These are phyloP conservation scores for Pseudomonodictys pantanalensis DNA, from an alignment of 495 filamentous ascomycete species.

Conservation along the genomic window DNA sequence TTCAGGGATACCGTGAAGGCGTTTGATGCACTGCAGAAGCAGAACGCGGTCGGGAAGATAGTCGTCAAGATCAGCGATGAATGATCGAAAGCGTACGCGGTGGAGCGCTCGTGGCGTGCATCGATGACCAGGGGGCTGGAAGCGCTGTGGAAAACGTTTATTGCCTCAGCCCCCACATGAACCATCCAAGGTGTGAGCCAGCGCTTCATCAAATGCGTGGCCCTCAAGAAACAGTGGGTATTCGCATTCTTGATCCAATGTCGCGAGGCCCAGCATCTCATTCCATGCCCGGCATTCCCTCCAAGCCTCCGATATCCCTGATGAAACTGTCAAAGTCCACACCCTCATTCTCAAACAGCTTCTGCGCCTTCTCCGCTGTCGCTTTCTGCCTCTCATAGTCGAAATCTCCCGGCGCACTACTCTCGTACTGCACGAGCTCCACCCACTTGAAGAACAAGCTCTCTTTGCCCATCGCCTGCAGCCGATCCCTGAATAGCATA, in stretches of 20 bases:
- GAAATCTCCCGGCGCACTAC: slow-evolving; percentile 68
- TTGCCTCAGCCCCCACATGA: too few relatives aligned
- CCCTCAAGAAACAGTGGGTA: too few relatives aligned
- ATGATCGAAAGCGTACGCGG: too few relatives aligned
- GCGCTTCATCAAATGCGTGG: too few relatives aligned
- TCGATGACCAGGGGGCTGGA: too few relatives aligned
- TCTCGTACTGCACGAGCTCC: slow-evolving; percentile 80
- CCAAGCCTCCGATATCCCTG: slow-evolving; percentile 65
- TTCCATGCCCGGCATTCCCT: slow-evolving; percentile 53
- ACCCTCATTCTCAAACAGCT: slow-evolving; percentile 65
- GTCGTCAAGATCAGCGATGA: slow-evolving; percentile 18
- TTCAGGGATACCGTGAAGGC: slow-evolving; percentile 16
- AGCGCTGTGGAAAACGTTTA: too few relatives aligned
- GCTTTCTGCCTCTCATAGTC: slow-evolving; percentile 62
- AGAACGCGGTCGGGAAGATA: slow-evolving; percentile 14
- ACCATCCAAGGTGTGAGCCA: too few relatives aligned
- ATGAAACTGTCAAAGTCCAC: slow-evolving; percentile 78
- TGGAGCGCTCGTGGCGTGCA: too few relatives aligned
- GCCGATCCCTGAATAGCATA: slow-evolving; percentile 65
- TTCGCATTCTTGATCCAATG: too few relatives aligned
- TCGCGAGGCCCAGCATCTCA: too few relatives aligned
- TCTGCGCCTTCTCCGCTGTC: slow-evolving; percentile 61
- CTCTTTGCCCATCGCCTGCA: slow-evolving; percentile 73
- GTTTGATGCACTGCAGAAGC: slow-evolving; percentile 6
- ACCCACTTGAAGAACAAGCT: slow-evolving; percentile 82